Percentiles rank a stretch among this genome's conserved stretches.
Conservation (phyloP, 148 eudicot species). For the Silene latifolia region DNA sequence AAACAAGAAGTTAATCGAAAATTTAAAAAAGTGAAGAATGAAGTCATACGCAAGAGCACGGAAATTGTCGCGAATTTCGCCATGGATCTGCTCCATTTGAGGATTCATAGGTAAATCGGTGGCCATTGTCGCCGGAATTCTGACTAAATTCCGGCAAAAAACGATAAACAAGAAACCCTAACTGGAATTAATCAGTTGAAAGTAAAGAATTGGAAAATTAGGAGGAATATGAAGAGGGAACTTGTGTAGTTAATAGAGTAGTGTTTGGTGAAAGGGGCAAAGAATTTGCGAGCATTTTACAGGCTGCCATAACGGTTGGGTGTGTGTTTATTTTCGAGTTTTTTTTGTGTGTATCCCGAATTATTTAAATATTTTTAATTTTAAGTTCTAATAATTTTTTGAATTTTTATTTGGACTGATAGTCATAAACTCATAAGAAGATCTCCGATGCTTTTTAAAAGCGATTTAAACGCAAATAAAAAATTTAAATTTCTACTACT, state of each 20-base stretch:
- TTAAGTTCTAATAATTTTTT: too few relatives aligned
- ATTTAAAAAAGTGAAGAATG: not conserved
- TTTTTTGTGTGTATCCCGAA: too few relatives aligned
- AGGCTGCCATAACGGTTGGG: too few relatives aligned
- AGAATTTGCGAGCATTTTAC: not conserved
- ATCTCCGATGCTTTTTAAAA: too few relatives aligned
- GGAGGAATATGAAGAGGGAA: not conserved
- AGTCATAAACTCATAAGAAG: too few relatives aligned
- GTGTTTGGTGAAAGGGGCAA: not conserved
- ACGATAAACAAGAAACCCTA: constrained; percentile 7
- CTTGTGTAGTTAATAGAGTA: not conserved
- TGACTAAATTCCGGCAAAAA: not conserved
- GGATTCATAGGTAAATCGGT: constrained; percentile 72
- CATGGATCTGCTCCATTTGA: constrained; percentile 97
- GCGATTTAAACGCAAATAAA: too few relatives aligned
- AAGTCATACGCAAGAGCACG: constrained; percentile 80
- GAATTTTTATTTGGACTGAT: too few relatives aligned
- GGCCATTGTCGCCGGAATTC: constrained; percentile 43
- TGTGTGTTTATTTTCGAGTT: too few relatives aligned
- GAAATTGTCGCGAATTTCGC: constrained; percentile 86
- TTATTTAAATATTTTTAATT: too few relatives aligned
- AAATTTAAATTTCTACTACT: too few relatives aligned
- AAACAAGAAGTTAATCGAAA: not conserved
- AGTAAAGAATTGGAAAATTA: not conserved
- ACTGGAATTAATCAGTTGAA: not conserved